Base-by-base conservation (phyloP, 805 yeast genomes). In the Scheffersomyces coipomensis region DNA sequence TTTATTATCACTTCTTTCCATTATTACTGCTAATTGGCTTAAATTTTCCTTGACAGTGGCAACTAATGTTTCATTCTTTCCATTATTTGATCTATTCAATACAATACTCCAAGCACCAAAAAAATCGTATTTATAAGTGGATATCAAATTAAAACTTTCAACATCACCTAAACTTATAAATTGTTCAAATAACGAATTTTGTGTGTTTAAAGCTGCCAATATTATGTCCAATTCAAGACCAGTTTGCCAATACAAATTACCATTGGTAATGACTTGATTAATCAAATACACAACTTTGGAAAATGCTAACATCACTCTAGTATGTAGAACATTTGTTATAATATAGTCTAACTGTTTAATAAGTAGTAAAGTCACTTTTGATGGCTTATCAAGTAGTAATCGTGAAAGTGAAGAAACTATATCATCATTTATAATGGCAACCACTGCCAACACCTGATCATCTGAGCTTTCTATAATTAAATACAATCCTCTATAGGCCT, bases 71-170 rank as follows among this genome's bases (percentile, higher is more conserved):
- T 18, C 27, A 29, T 12, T 11, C 2, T 29, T 15, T 10, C 32
- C 31, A 6, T 34, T 18, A 22, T 18, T 32, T n/a, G 12, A 39
- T 9, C 18, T 38, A 25, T 43, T 44, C 18, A 39, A 19, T 16
- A 58, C 26, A 5, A 66, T 52, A 3, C 52, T 42, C 74, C 74
- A 69, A 3, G 63, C 51, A 2, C 60, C 73, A 29, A 68, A 30
- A 6, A 65, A 53, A 40, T 69, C 74, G 38, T 50, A 60, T 36
- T 48, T 51, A 46, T 66, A 66, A 15, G 45, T 48, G 19, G 51
- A 39, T 1, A 66, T 23, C 2, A 62, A 42, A 5, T 23, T 22
- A 7, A 37, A 19, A 2, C 55, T 58, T 26, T 52, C 57, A 2
- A 13, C 10, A 17, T 58, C 56, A 6, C 40, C 45, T 3, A 35